Evolutionary conservation across 1,139 yeast species (phyloP).

Genomic region (Zygosaccharomyces sapae): DNA sequence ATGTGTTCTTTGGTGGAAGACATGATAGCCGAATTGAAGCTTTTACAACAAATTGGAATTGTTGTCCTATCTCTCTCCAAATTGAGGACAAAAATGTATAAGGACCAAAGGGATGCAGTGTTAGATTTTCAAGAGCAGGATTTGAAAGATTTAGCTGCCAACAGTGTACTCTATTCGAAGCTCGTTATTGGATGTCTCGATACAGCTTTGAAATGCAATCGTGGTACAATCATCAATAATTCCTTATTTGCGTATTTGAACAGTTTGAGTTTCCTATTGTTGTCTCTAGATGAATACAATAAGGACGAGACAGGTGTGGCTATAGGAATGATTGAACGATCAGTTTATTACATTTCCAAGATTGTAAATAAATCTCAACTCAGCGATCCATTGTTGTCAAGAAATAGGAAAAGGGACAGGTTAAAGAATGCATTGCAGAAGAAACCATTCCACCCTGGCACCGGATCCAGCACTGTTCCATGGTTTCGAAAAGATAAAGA

Average conservation of each 20-base stretch:
- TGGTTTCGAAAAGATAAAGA: conserved; percentile 6
- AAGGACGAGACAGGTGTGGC: conserved; percentile 27
- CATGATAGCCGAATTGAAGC: conserved; percentile 16
- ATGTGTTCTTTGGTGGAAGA: conserved; percentile 10
- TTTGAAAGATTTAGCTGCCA: conserved; percentile 22
- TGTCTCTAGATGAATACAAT: conserved; percentile 31
- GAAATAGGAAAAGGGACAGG: conserved; percentile 13
- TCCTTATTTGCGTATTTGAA: conserved; percentile 22
- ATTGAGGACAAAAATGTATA: conserved; percentile 25
- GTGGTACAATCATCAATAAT: conserved; percentile 14
- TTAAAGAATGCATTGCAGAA: conserved; percentile 12
- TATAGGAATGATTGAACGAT: conserved; percentile 29
- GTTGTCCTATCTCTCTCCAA: conserved; percentile 31
- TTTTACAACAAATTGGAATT: conserved; percentile 31
- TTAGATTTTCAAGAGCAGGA: conserved; percentile 31
- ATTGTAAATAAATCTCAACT: conserved; percentile 19
- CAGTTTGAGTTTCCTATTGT: conserved; percentile 22
- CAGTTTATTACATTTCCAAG: conserved; percentile 17
- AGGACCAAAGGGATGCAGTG: conserved; percentile 20
- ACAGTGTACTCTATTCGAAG: conserved; percentile 27
- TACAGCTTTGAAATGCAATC: conserved; percentile 10
- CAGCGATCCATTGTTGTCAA: conserved; percentile 15
- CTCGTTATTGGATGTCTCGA: conserved; percentile 31
- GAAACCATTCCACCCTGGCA: conserved; percentile 1
- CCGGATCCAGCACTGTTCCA: background rate